Conservation (phyloP, 1,284 basidiomycete genomes). For the Taiwanofungus camphoratus region DNA sequence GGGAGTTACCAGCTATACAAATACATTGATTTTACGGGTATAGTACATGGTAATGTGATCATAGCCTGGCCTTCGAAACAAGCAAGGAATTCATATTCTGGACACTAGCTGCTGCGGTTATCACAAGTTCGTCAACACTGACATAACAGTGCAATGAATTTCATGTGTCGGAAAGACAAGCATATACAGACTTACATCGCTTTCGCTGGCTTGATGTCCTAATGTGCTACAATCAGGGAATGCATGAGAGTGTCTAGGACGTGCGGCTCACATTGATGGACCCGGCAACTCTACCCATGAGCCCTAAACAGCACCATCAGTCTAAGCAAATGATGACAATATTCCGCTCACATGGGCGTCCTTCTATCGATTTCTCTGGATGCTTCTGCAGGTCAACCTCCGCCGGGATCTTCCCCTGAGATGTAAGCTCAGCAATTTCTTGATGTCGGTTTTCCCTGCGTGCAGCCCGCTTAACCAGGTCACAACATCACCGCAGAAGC, state of each 20-base stretch:
- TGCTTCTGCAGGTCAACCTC: slow-evolving; percentile 64
- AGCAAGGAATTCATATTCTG: slow-evolving; percentile 29
- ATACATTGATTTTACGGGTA: background rate
- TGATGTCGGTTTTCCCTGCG: slow-evolving; percentile 51
- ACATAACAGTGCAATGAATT: slow-evolving; percentile 11
- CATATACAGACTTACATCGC: slow-evolving; percentile 51
- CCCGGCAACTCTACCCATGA: slow-evolving; percentile 86
- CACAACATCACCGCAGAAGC: background rate
- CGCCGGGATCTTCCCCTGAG: slow-evolving; percentile 71
- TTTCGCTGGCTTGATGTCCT: slow-evolving; percentile 78
- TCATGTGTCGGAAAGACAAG: slow-evolving; percentile 16
- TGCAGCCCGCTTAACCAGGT: background rate
- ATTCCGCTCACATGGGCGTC: slow-evolving; percentile 46
- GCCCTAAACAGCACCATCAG: slow-evolving; percentile 39
- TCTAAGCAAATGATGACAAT: background rate
- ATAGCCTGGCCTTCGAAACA: slow-evolving; percentile 39
- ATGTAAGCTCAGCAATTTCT: slow-evolving; percentile 57
- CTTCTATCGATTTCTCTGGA: slow-evolving; percentile 62
- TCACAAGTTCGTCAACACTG: slow-evolving; percentile 69
- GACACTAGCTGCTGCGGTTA: slow-evolving; percentile 45
- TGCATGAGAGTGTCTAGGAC: background rate
- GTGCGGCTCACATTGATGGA: slow-evolving; percentile 51
- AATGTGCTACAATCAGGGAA: background rate
- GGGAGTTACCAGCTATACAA: too few species aligned
- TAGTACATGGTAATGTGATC: slow-evolving; percentile 9